A percentile compares a stretch with the other conserved stretches of the same genome.
Conservation (phyloP, 1,284 basidiomycete genomes). For the Microbotryum scabiosae region DNA sequence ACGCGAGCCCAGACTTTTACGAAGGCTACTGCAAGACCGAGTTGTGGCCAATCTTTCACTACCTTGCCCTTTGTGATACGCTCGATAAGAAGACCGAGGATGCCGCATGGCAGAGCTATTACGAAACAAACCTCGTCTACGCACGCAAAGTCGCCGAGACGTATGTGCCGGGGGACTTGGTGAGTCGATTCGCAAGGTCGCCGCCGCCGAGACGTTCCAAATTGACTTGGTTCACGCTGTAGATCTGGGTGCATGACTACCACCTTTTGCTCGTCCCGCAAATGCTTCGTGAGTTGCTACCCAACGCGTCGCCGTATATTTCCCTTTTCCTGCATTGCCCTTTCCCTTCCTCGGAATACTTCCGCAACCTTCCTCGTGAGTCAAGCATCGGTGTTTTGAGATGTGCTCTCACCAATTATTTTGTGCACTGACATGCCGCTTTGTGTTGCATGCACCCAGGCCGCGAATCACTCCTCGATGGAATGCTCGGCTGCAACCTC, state of each 20-base stretch:
- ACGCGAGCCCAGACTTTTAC: constrained; percentile 28
- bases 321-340: constrained; percentile 96
- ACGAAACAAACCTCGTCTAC: constrained; percentile 76
- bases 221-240: constrained; percentile 44
- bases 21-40: constrained; percentile 77
- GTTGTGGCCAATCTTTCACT: constrained; percentile 98
- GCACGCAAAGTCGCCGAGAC: constrained; percentile 65
- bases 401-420: neutral
- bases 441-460: constrained; percentile 42
- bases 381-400: constrained; percentile 18
- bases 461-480: constrained; percentile 87
- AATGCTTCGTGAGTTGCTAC: constrained; percentile 67
- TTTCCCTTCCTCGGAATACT: constrained; percentile 93
- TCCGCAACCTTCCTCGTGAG: constrained; percentile 79
- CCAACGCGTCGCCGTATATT: constrained; percentile 58
- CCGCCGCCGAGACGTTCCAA: constrained; percentile 61
- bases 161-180: constrained; percentile 77
- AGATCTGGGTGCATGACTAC: constrained; percentile 50
- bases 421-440: neutral
- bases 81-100: constrained; percentile 63
- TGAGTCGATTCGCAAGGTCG: constrained; percentile 2
- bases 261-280: constrained; percentile 85
- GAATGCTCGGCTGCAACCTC: constrained; percentile 95
- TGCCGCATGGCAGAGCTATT: constrained; percentile 71
- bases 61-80: constrained; percentile 58